Evolutionary conservation across 2,329 filamentous ascomycete genomes (phyloP).

Genomic region (Amesomyces nigricolor): DNA sequence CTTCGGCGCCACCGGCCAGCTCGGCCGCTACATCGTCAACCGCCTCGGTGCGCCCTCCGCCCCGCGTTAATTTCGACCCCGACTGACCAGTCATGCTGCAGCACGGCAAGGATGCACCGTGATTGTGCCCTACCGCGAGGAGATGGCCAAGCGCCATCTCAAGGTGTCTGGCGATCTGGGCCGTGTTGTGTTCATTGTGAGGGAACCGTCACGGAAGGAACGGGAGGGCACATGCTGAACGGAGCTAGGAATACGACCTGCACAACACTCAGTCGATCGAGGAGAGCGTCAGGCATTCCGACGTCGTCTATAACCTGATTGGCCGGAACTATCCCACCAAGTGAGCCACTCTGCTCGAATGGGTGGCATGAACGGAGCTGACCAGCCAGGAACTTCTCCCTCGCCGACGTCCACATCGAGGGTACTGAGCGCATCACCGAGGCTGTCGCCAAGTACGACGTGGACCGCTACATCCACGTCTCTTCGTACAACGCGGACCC

Average conservation of each 20-base stretch:
- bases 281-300: slow-evolving; percentile 92
- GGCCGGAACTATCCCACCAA: slow-evolving; percentile 96
- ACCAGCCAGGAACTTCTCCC: slow-evolving; percentile 74
- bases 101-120: slow-evolving; percentile 92
- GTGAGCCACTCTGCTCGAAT: slow-evolving; percentile 42
- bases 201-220: slow-evolving; percentile 22
- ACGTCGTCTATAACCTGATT: slow-evolving; percentile 94
- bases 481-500: slow-evolving; percentile 87
- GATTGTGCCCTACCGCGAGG: slow-evolving; percentile 87
- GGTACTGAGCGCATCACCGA: slow-evolving; percentile 88
- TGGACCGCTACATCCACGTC: slow-evolving; percentile 93
- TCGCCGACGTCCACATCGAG: slow-evolving; percentile 90
- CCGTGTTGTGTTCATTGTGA: slow-evolving; percentile 76
- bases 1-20: slow-evolving; percentile 92
- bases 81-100: slow-evolving; percentile 37
- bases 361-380: slow-evolving; percentile 25
- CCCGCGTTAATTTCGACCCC: slow-evolving; percentile 15
- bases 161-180: slow-evolving; percentile 95
- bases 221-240: slow-evolving; percentile 15
- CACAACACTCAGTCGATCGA: slow-evolving; percentile 93
- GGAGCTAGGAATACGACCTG: slow-evolving; percentile 77
- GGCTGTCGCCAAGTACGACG: slow-evolving; percentile 94
- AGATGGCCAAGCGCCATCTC: slow-evolving; percentile 95
- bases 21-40: slow-evolving; percentile 97
- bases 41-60: slow-evolving; percentile 58